Conservation (phyloP, 1,284 basidiomycete genomes). For the Gomphus bonarii region DNA sequence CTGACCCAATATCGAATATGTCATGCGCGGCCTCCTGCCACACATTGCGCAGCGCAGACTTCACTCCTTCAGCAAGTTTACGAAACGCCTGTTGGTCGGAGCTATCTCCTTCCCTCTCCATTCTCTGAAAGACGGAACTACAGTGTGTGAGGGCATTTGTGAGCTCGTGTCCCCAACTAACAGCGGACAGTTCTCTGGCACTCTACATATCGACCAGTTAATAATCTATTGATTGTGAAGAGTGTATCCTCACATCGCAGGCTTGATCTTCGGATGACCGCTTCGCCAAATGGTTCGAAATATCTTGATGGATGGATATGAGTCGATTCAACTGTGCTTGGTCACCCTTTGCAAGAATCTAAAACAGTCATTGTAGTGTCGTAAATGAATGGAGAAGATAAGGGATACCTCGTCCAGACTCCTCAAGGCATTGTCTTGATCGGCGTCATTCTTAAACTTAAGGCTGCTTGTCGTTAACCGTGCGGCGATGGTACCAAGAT, state of each 20-base stretch:
- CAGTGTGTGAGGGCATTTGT: constrained; percentile 49
- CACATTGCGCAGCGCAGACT: constrained; percentile 47
- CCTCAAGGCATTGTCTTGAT: constrained; percentile 28
- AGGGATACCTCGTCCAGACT: constrained; percentile 59
- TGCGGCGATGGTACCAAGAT: constrained; percentile 86
- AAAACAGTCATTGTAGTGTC: background rate
- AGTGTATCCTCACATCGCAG: constrained; percentile 46
- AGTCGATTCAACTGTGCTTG: constrained; percentile 46
- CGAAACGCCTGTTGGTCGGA: constrained; percentile 26
- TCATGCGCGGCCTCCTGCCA: constrained; percentile 60
- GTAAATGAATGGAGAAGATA: background rate
- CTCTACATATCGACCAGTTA: constrained; percentile 35
- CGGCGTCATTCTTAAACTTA: constrained; percentile 32
- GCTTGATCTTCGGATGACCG: constrained; percentile 68
- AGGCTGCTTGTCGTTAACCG: constrained; percentile 55
- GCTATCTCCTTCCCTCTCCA: constrained; percentile 18
- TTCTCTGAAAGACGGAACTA: constrained; percentile 32
- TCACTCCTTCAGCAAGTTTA: constrained; percentile 44
- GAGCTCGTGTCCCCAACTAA: constrained; percentile 67
- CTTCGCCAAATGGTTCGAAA: constrained; percentile 55
- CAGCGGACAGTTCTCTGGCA: constrained; percentile 63
- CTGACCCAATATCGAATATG: constrained; percentile 69
- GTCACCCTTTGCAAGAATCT: constrained; percentile 51
- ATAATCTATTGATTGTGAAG: background rate
- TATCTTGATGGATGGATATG: constrained; percentile 47